Percentiles rank a stretch among this genome's conserved stretches.
Conservation (phyloP, 805 yeast species). For the Zygosaccharomyces bisporus region DNA sequence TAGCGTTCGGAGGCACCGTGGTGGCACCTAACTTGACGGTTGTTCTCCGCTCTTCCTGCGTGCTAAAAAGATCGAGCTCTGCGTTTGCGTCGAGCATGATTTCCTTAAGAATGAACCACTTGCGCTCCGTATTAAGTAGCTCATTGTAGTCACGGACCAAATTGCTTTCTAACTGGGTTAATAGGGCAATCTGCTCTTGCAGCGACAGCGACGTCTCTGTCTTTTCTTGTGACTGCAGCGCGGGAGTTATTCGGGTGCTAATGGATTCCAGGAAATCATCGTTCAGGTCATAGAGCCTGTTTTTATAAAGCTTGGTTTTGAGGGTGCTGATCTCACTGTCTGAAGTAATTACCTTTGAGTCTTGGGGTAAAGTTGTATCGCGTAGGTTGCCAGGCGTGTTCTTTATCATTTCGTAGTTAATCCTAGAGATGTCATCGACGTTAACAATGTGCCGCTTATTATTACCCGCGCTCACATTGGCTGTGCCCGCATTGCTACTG, state of each 20-base stretch:
- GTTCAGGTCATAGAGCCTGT: constrained; percentile 28
- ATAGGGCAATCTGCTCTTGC: constrained; percentile 20
- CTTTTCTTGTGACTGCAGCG: constrained; percentile 1
- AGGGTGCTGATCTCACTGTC: constrained; percentile 25
- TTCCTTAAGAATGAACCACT: constrained; percentile 35
- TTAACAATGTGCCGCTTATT: constrained; percentile 32
- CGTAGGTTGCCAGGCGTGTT: constrained; percentile 32
- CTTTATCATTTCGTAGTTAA: constrained; percentile 35
- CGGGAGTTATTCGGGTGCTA: constrained; percentile 8
- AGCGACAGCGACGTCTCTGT: constrained; percentile 5
- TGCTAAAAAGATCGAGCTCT: constrained; percentile 33
- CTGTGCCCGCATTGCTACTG: not conserved
- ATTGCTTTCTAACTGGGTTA: constrained; percentile 21
- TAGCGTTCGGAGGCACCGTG: constrained; percentile 19
- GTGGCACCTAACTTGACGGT: constrained; percentile 16
- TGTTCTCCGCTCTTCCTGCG: constrained; percentile 16
- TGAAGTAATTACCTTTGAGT: constrained; percentile 10
- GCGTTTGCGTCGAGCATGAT: constrained; percentile 33
- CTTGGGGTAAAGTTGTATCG: constrained; percentile 4
- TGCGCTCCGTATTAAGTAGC: constrained; percentile 24
- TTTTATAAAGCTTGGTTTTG: constrained; percentile 29
- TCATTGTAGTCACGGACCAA: constrained; percentile 23
- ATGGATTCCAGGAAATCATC: constrained; percentile 24
- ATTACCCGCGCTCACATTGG: constrained; percentile 6
- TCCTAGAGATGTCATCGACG: constrained; percentile 34